Evolutionary conservation across 2,329 filamentous ascomycete genomes (phyloP).

Genomic region (Pseudogymnoascus sp.): DNA sequence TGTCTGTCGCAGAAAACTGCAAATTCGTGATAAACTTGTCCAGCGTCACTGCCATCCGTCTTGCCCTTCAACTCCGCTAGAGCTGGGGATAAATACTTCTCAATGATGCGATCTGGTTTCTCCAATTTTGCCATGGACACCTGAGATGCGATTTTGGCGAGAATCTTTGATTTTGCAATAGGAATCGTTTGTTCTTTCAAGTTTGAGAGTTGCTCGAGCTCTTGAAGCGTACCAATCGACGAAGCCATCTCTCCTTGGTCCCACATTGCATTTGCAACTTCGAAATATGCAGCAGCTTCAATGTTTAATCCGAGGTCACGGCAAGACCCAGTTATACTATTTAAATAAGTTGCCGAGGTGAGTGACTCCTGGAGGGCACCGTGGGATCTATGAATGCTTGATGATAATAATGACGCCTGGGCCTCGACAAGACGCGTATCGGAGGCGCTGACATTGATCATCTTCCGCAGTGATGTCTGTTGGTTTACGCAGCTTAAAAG

Average conservation of each 20-base stretch:
- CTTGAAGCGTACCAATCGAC: constrained; percentile 81
- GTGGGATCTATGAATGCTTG: constrained; percentile 68
- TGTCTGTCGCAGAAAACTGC: constrained; percentile 93
- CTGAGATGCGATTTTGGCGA: constrained; percentile 81
- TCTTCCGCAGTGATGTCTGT: constrained; percentile 52
- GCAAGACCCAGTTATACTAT: constrained; percentile 63
- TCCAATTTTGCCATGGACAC: constrained; percentile 84
- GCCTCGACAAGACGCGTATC: constrained; percentile 65
- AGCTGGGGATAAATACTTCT: constrained; percentile 75
- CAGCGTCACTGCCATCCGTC: constrained; percentile 61
- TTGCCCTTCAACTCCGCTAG: constrained; percentile 69
- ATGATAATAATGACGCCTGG: constrained; percentile 65
- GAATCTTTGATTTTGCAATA: constrained; percentile 66
- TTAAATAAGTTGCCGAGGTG: constrained; percentile 75
- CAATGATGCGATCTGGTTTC: constrained; percentile 83
- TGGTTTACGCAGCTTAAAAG: constrained; percentile 71
- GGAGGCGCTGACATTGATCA: constrained; percentile 50
- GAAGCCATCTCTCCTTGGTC: constrained; percentile 83
- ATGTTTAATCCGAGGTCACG: constrained; percentile 63
- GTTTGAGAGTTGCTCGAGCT: constrained; percentile 53
- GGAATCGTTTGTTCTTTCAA: constrained; percentile 60
- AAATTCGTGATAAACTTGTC: constrained; percentile 88
- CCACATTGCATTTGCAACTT: constrained; percentile 86
- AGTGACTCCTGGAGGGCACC: constrained; percentile 78
- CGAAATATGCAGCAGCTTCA: constrained; percentile 67